Percentiles rank a stretch among this genome's conserved stretches.
phyloP scores from a whole-genome alignment of 2,329 filamentous ascomycete genomes.

The Apiospora hydei region DNA sequence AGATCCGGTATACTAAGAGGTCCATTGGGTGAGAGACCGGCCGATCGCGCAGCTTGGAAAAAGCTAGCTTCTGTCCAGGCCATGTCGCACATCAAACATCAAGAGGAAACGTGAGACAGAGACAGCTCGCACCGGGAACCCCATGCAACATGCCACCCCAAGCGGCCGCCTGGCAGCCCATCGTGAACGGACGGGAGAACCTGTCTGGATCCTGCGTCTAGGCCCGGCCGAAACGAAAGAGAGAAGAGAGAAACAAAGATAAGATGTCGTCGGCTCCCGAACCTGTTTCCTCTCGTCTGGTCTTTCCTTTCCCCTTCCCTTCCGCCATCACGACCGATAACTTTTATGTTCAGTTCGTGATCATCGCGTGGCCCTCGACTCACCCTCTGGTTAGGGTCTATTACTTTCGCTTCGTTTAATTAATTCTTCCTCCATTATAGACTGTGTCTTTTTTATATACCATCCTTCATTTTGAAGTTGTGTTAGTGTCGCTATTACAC shows the following conservation, averaged over 20 bases:
- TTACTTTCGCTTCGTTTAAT: constrained; percentile 18
- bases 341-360: not conserved
- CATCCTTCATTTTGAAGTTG: not conserved
- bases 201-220: not conserved
- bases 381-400: constrained; percentile 17
- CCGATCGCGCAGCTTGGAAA: not conserved
- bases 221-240: not conserved
- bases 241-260: not conserved
- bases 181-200: not conserved
- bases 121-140: not conserved
- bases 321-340: not conserved
- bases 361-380: not conserved
- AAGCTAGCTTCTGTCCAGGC: not conserved
- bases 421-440: not conserved
- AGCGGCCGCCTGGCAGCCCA: not conserved
- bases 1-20: not conserved
- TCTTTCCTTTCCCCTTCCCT: not conserved
- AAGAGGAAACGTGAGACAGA: not conserved
- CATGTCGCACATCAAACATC: constrained; percentile 15
- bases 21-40: not conserved
- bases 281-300: not conserved
- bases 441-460: not conserved
- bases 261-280: not conserved
- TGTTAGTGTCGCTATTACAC: not conserved
- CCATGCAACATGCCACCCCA: not conserved